Conservation (phyloP, 768 basidiomycete species). For the Multifurca ochricompacta region DNA sequence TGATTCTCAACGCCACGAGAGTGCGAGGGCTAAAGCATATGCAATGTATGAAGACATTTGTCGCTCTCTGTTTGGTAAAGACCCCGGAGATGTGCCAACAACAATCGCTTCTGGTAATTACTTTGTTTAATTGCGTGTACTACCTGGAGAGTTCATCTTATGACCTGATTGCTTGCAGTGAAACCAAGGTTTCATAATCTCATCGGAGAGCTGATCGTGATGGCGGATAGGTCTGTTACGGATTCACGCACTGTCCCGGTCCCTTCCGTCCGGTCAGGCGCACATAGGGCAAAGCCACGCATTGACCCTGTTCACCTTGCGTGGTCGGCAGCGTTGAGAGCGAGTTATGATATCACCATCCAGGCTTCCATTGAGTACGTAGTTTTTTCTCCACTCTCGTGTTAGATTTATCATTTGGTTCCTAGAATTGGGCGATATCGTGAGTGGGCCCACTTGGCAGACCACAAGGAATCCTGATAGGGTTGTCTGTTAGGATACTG, state of each 20-base stretch:
- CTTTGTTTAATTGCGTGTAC: not conserved
- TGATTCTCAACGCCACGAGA: not conserved
- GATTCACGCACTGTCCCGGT: no score
- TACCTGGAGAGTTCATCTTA: not conserved
- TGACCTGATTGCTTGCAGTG: not conserved
- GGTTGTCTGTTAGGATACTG: not conserved
- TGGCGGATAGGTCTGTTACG: not conserved
- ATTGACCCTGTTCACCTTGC: not conserved
- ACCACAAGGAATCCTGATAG: not conserved
- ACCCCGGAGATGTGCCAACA: not conserved
- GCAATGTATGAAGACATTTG: not conserved
- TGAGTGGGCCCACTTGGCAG: not conserved
- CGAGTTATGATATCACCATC: not conserved
- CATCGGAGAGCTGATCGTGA: not conserved
- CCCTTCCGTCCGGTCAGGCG: not conserved
- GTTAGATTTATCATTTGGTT: not conserved
- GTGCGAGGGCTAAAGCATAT: not conserved
- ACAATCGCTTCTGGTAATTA: constrained; percentile 2
- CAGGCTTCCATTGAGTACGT: constrained; percentile 6
- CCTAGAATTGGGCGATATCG: not conserved
- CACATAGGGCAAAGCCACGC: not conserved
- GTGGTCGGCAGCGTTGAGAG: not conserved
- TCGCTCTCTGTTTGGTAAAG: not conserved
- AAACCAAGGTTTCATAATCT: not conserved
- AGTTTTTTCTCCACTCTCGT: not conserved